A percentile compares a stretch with the other conserved stretches of the same genome.
Evolutionary conservation across 306 rosid genomes (phyloP).

Genomic region (Neltuma alba): DNA sequence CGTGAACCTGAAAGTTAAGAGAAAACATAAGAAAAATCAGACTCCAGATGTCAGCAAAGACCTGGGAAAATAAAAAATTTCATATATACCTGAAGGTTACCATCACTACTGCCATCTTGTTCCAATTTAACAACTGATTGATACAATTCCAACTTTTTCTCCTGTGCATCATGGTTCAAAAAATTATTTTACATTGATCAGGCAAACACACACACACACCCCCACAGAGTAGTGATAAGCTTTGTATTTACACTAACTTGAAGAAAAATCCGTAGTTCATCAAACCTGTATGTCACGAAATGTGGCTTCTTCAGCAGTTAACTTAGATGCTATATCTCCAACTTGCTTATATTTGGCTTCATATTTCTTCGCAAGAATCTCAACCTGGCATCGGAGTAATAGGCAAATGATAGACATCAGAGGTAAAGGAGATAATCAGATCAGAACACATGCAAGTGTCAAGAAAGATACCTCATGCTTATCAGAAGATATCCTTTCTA

Average conservation of each 20-base stretch:
- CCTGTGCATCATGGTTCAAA: conserved; percentile 47
- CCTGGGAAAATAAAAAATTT: conserved; percentile 26
- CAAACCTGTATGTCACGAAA: conserved; percentile 92
- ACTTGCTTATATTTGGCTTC: conserved; percentile 89
- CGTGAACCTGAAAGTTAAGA: conserved; percentile 66
- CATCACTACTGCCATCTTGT: conserved; percentile 67
- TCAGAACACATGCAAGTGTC: conserved; percentile 36
- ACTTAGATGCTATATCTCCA: conserved; percentile 93
- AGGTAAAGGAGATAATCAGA: conserved; percentile 28
- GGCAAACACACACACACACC: neutral
- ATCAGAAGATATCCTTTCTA: conserved; percentile 79
- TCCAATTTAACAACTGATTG: conserved; percentile 86
- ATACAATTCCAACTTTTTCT: conserved; percentile 92
- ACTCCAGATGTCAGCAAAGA: conserved; percentile 25
- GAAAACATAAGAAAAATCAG: conserved; percentile 17
- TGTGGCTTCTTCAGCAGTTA: conserved; percentile 89
- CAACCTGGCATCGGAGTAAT: conserved; percentile 63
- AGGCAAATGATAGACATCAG: conserved; percentile 22
- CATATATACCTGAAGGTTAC: conserved; percentile 64
- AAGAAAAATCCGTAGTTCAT: conserved; percentile 19
- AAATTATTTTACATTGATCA: conserved; percentile 32
- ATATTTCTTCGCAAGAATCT: conserved; percentile 78
- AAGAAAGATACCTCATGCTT: conserved; percentile 76
- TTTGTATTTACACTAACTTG: conserved; percentile 28
- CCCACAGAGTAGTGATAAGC: conserved; percentile 8